Base-by-base conservation (phyloP, 495 filamentous ascomycete species). In the Penicillium longicatenatum region DNA sequence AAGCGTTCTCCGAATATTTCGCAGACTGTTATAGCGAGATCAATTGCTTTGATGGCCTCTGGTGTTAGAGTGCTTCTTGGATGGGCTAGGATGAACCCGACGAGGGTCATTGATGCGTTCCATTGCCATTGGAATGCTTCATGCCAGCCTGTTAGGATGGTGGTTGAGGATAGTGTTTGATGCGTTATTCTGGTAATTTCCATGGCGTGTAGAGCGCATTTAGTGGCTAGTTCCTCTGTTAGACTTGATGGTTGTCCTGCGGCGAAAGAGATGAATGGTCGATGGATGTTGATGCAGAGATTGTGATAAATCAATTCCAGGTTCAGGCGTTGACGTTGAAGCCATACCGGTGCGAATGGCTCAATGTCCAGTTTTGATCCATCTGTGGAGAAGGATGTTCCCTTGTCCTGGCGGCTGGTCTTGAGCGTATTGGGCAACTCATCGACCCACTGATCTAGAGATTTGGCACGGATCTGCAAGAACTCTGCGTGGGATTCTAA, bases 261-360 rank as follows among this genome's bases (percentile, higher is more conserved):
- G 26, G n/a, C n/a, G 54, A 81, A 79, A 50, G 53, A 68, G 26
- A 83, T 77, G 43, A 82, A 75, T 5, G 79, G 78, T 5, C 81
- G 76, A 55, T 75, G 77, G 6, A 82, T 57, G 52, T 70, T 78
- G 44, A 74, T 71, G 56, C 54, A 60, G 2, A 77, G 61, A 43
- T 78, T 70, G 57, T 84, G 81, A 54, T 84, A 84, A 8, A 72
- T 50, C 0, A 81, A 71, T 55, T 85, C 81, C 2, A 85, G 70
- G 43, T 79, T 66, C 0, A 83, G 41, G 12, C 80, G 77, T 51
- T 85, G 82, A 17, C 77, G 75, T 44, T 79, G 76, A 1, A 82
- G 59, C 78, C 77, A 81, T 1, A 44, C 44, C 4, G 68, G 68
- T 4, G 72, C 68, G 39, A 71, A 75, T 6, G 50, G 62, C 30